Conservation (phyloP, 768 basidiomycete species). For the Phaeolepiota aurea region DNA sequence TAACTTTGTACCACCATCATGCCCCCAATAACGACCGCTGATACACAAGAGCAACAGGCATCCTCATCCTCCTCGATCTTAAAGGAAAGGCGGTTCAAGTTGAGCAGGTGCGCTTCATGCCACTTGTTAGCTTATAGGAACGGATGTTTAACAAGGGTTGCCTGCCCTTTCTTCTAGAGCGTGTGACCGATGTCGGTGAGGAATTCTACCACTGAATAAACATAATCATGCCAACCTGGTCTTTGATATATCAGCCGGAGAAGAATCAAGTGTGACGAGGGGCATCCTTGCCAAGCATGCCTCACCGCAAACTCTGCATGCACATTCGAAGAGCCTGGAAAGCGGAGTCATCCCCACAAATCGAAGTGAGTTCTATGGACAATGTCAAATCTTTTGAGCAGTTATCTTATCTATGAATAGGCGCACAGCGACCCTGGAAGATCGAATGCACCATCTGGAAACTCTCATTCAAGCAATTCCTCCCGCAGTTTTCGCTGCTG, state of each 20-base stretch:
- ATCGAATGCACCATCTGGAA: slow-evolving; percentile 84
- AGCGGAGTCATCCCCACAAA: slow-evolving; percentile 80
- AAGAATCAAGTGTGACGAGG: slow-evolving; percentile 84
- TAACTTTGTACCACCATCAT: slow-evolving; percentile 30
- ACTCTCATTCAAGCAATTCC: slow-evolving; percentile 81
- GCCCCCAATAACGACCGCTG: slow-evolving; percentile 36
- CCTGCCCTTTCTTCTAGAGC: slow-evolving; percentile 49
- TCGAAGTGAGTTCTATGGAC: slow-evolving; percentile 54
- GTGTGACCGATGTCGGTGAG: slow-evolving; percentile 88
- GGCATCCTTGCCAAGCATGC: slow-evolving; percentile 84
- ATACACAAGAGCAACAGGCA: slow-evolving; percentile 33
- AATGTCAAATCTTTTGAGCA: neutral
- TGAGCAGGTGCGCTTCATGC: slow-evolving; percentile 57
- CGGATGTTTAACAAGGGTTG: too few species aligned
- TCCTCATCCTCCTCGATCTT: slow-evolving; percentile 38
- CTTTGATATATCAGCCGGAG: slow-evolving; percentile 45
- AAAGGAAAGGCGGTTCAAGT: slow-evolving; percentile 81
- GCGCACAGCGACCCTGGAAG: slow-evolving; percentile 76
- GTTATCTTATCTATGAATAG: slow-evolving; percentile 22
- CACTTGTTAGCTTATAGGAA: neutral
- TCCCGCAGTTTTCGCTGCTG: slow-evolving; percentile 66
- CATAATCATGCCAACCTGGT: slow-evolving; percentile 4
- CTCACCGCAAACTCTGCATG: slow-evolving; percentile 75
- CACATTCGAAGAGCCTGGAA: slow-evolving; percentile 83
- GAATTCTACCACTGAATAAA: slow-evolving; percentile 5